Conservation (phyloP, 345 rosid species). For the Gynandropsis gynandra region DNA sequence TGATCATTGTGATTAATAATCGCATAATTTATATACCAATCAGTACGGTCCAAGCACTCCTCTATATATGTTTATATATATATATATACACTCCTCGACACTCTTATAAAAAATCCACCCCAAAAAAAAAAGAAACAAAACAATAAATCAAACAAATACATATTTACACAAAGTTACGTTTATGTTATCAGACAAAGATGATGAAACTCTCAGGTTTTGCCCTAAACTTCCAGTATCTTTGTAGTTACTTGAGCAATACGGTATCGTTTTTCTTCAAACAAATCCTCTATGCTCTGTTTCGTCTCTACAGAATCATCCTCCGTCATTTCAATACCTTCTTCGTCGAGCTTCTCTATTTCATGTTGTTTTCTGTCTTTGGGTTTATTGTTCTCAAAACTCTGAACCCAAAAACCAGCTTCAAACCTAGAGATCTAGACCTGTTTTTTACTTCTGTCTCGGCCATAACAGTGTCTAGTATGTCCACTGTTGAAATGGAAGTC, state of each 20-base stretch:
- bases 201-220: neutral
- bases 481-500: constrained; percentile 54
- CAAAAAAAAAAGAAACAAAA: no score
- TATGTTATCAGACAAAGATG: neutral
- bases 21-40: no score
- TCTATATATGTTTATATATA: no score
- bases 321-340: constrained; percentile 17
- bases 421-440: constrained; percentile 30
- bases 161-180: no score
- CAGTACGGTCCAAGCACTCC: no score
- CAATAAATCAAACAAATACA: no score
- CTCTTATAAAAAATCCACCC: no score
- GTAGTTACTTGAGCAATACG: neutral
- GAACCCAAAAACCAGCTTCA: constrained; percentile 23
- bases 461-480: constrained; percentile 53
- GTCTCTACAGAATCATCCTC: neutral
- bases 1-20: no score
- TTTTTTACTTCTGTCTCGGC: constrained; percentile 60
- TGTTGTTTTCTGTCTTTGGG: constrained; percentile 26
- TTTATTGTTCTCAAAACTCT: constrained; percentile 18
- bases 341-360: constrained; percentile 30
- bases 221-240: neutral
- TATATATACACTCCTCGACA: no score
- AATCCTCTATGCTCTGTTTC: neutral
- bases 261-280: neutral